phyloP scores from a whole-genome alignment of 2,329 filamentous ascomycete genomes.

The Xylaria sp. region DNA sequence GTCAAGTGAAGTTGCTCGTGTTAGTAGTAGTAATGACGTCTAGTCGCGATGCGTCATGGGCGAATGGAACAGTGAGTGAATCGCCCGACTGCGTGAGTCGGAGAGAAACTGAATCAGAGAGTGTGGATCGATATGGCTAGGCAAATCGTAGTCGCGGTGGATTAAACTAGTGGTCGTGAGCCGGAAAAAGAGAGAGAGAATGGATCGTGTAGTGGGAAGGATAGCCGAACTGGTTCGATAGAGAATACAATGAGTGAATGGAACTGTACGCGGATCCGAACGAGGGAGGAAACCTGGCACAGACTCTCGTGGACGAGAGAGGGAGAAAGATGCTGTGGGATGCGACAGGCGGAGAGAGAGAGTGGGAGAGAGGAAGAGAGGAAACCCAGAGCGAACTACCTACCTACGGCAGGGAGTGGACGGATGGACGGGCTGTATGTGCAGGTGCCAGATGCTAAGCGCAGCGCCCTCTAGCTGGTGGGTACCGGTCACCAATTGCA shows the following conservation, averaged over 20 bases:
- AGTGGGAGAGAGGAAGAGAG: constrained; percentile 7
- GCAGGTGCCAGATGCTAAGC: constrained; percentile 6
- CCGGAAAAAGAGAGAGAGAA: constrained; percentile 19
- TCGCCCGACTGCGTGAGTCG: not conserved
- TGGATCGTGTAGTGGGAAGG: constrained; percentile 20
- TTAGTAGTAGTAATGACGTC: constrained; percentile 17
- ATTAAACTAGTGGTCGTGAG: constrained; percentile 12
- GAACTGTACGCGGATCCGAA: constrained; percentile 18
- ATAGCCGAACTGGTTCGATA: constrained; percentile 19
- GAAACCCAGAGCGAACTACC: constrained; percentile 5
- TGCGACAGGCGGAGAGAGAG: constrained; percentile 11
- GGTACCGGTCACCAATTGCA: constrained; percentile 4
- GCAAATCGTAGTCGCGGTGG: constrained; percentile 4
- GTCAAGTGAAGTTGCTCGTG: constrained; percentile 5
- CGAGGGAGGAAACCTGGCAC: constrained; percentile 14
- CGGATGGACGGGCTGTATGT: no score
- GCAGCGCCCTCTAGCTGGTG: not conserved
- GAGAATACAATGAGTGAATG: constrained; percentile 27
- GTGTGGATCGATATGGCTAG: constrained; percentile 13
- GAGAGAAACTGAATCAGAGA: not conserved
- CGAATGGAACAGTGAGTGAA: constrained; percentile 15
- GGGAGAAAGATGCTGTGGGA: not conserved
- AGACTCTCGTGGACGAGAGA: constrained; percentile 14
- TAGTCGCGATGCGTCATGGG: constrained; percentile 19
- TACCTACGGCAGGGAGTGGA: not conserved